phyloP scores from a whole-genome alignment of 2,329 filamentous ascomycete species.

The Ilyonectria destructans region DNA sequence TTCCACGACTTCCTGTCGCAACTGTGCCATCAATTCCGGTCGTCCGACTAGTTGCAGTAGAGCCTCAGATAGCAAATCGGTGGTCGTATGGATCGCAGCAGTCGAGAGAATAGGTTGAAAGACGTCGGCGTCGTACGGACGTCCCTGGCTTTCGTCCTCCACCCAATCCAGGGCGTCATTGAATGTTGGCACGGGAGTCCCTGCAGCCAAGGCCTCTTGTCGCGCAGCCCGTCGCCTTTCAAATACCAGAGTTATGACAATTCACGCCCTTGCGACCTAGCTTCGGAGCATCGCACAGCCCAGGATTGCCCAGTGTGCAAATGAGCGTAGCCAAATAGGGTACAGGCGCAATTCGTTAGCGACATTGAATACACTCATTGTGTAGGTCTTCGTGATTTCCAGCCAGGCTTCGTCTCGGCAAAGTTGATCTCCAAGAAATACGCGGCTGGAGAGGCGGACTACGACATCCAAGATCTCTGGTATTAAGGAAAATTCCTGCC shows the following conservation, averaged over 20 bases:
- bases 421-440: not conserved
- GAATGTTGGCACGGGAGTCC: too few species aligned
- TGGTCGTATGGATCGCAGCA: too few species aligned
- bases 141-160: too few species aligned
- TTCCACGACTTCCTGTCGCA: constrained; percentile 60
- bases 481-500: not conserved
- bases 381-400: constrained; percentile 37
- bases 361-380: constrained; percentile 57
- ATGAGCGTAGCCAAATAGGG: constrained; percentile 61
- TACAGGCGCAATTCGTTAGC: constrained; percentile 55
- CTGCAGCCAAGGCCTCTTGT: constrained; percentile 51
- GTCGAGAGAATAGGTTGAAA: too few species aligned
- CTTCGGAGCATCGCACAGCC: constrained; percentile 53
- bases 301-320: constrained; percentile 63
- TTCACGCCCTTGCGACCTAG: constrained; percentile 19
- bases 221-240: constrained; percentile 58
- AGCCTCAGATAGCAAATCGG: too few species aligned
- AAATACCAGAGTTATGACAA: constrained; percentile 58
- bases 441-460: not conserved
- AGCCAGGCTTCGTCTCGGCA: not conserved
- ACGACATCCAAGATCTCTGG: not conserved
- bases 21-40: constrained; percentile 50
- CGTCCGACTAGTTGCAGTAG: too few species aligned
- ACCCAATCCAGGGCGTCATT: too few species aligned
- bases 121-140: too few species aligned